Evolutionary conservation across 805 yeast genomes (phyloP).

Genomic region (Yarrowia osloensis): DNA sequence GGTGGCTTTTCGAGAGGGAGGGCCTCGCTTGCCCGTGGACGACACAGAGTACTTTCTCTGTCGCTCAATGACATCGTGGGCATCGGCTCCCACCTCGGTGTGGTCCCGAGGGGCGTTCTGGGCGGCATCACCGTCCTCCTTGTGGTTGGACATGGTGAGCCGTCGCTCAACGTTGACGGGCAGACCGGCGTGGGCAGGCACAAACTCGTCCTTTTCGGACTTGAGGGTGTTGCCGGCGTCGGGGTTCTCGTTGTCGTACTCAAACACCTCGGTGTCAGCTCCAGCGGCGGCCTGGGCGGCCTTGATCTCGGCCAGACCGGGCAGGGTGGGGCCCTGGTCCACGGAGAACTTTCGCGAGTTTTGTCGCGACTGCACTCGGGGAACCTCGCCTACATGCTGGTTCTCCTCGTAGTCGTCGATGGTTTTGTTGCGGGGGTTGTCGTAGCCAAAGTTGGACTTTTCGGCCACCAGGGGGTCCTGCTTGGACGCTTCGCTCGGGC

Average conservation of each 20-base stretch:
- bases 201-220: constrained; percentile 39
- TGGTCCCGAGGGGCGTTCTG: constrained; percentile 42
- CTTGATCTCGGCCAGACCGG: constrained; percentile 22
- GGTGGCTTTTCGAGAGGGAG: constrained; percentile 42
- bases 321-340: constrained; percentile 22
- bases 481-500: background rate
- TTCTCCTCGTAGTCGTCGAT: constrained; percentile 25
- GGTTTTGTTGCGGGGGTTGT: constrained; percentile 25
- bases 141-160: constrained; percentile 41
- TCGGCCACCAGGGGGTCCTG: constrained; percentile 19
- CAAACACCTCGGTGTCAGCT: constrained; percentile 40
- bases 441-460: constrained; percentile 28
- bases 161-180: constrained; percentile 43
- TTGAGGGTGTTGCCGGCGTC: constrained; percentile 39
- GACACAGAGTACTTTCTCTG: constrained; percentile 40
- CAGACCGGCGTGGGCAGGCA: constrained; percentile 39
- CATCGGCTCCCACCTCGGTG: constrained; percentile 37
- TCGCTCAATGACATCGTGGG: constrained; percentile 34
- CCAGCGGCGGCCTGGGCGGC: constrained; percentile 33
- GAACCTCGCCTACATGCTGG: constrained; percentile 20
- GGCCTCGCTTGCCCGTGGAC: constrained; percentile 32
- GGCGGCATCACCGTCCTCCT: constrained; percentile 39
- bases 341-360: constrained; percentile 27
- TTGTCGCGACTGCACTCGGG: constrained; percentile 7
- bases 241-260: constrained; percentile 42